Conservation (phyloP, 306 rosid species). For the Trifolium dubium region DNA sequence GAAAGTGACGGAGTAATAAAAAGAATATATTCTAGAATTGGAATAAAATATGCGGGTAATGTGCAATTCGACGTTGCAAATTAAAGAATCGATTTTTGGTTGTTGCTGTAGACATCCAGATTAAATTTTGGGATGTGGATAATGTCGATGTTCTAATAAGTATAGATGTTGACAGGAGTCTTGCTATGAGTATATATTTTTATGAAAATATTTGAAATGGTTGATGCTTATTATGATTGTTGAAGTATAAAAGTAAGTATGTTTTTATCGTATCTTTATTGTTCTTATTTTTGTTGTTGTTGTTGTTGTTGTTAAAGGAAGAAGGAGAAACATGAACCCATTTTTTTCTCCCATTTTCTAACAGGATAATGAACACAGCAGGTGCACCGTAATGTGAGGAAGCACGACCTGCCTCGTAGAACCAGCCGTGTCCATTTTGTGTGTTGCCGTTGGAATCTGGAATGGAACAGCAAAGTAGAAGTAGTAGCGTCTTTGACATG, state of each 20-base stretch:
- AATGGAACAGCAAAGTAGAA: neutral
- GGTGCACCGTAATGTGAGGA: constrained; percentile 96
- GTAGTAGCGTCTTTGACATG: neutral
- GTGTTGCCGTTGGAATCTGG: neutral
- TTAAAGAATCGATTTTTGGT: constrained; percentile 74
- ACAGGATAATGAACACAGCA: constrained; percentile 88
- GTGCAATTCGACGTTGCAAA: constrained; percentile 78
- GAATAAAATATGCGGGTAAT: constrained; percentile 58
- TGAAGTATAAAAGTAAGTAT: no score
- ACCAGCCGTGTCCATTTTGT: constrained; percentile 80
- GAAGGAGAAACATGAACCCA: constrained; percentile 86
- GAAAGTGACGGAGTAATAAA: constrained; percentile 69
- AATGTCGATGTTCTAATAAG: constrained; percentile 48
- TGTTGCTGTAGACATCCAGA: constrained; percentile 76
- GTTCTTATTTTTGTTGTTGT: neutral
- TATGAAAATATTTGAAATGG: no score
- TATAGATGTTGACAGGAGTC: constrained; percentile 75
- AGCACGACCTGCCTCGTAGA: constrained; percentile 82
- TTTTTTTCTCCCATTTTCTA: constrained; percentile 90
- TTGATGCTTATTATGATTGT: no score
- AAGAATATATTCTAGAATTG: constrained; percentile 67
- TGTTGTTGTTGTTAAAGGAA: constrained; percentile 23
- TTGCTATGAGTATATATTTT: constrained; percentile 61
- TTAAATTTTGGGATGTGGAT: constrained; percentile 88
- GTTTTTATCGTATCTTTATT: no score